Conservation (phyloP, 2,329 filamentous ascomycete genomes). For the Aspergillus brunneoviolaceus region DNA sequence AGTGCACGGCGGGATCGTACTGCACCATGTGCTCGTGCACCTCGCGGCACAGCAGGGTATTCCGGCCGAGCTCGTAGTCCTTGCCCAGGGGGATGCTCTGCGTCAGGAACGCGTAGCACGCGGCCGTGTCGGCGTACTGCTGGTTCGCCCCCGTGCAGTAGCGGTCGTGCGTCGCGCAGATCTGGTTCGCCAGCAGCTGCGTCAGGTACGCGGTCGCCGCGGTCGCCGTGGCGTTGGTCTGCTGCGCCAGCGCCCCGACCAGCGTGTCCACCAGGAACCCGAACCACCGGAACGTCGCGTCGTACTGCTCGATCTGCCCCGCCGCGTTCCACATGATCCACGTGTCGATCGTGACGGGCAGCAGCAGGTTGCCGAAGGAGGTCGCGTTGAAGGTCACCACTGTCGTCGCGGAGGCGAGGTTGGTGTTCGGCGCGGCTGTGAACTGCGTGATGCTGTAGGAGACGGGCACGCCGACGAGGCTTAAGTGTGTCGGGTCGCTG, state of each 20-base stretch:
- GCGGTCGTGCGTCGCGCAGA: conserved; percentile 23
- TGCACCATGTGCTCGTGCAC: conserved; percentile 32
- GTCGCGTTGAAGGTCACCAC: conserved; percentile 28
- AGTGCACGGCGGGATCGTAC: conserved; percentile 27
- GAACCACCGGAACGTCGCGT: conserved; percentile 29
- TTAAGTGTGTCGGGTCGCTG: conserved; percentile 19
- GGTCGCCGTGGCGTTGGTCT: conserved; percentile 16
- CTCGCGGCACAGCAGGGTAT: conserved; percentile 30
- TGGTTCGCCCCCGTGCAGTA: conserved; percentile 22
- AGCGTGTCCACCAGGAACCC: conserved; percentile 23
- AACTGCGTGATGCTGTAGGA: conserved; percentile 29
- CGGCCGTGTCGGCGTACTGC: conserved; percentile 20
- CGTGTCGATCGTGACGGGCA: conserved; percentile 28
- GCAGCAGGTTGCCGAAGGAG: conserved; percentile 18
- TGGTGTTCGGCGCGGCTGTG: conserved; percentile 19
- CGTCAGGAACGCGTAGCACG: conserved; percentile 23
- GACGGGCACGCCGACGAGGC: conserved; percentile 24
- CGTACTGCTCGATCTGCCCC: conserved; percentile 27
- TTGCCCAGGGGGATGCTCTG: conserved; percentile 24
- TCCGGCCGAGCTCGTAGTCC: conserved; percentile 24
- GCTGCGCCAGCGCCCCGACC: conserved; percentile 13
- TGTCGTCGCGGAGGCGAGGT: conserved; percentile 23
- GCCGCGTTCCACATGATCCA: conserved; percentile 26
- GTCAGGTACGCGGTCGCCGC: background rate
- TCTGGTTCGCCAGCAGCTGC: conserved; percentile 19